Base-by-base conservation (phyloP, 164 flowering plant genomes). In the Liquidambar formosana region DNA sequence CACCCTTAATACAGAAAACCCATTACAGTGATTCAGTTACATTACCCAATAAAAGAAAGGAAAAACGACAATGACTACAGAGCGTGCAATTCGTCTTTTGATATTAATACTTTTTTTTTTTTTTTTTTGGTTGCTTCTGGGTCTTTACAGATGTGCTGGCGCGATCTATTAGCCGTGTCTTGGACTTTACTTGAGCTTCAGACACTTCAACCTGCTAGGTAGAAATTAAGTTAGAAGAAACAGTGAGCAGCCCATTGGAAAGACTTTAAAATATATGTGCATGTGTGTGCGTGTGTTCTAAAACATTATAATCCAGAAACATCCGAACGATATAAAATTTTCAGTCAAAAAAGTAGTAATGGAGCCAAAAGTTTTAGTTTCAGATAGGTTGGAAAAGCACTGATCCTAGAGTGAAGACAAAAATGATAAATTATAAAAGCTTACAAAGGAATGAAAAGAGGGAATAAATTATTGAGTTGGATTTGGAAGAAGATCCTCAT, bases 331-430 rank as follows among this genome's bases (percentile, higher is more conserved):
- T 33, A 33, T 14, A 28, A 18, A 13, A 58, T 27, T 58, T 2
- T 58, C 1, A 25, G 33, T 25, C 12, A 58, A 27, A 28, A 58
- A 27, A 28, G 5, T 14, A 18, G 11, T 57, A 2, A 44, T 66
- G 62, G 52, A 28, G 19, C 52, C 62, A 22, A 66, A 41, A 66
- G 56, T 52, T 9, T n/a, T n/a, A 70, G 52, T 25, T 57, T 60
- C 51, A 33, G 63, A 21, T 65, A 33, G 65, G 54, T 38, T 33
- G 51, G 51, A 58, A 64, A 71, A 48, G 64, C 57, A 68, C 19
- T 27, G 46, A 56, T 13, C 10, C 10, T 27, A 41, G 45, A 16
- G 23, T 8, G 58, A 25, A 12, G 28, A 54, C 58, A 54, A 54
- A 49, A n/a, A 6, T 16, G 53, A 63, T 18, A 25, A 47, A 48